These are phyloP conservation scores for Diplodia mutila DNA, from an alignment of 2,329 filamentous ascomycete species.

Conservation along the genomic window DNA sequence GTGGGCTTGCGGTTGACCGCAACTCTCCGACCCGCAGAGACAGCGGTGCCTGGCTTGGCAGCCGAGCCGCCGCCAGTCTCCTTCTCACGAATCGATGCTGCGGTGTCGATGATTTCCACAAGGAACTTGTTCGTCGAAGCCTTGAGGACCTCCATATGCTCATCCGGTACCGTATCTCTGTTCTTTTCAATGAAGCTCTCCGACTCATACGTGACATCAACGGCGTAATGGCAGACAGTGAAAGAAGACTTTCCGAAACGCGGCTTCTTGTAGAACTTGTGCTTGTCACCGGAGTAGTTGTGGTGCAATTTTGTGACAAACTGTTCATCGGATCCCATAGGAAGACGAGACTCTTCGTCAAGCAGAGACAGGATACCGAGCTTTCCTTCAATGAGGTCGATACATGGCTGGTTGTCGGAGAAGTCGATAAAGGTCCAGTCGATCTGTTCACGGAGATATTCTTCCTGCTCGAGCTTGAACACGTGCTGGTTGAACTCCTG, in stretches of 20 bases:
- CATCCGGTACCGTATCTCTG: constrained; percentile 95
- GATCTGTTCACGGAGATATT: constrained; percentile 94
- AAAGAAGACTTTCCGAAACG: constrained; percentile 97
- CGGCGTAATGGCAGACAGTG: constrained; percentile 96
- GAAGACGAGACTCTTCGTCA: constrained; percentile 93
- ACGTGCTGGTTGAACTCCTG: constrained; percentile 99
- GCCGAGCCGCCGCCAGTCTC: constrained; percentile 66
- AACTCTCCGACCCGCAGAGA: constrained; percentile 76
- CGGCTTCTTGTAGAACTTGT: constrained; percentile 98
- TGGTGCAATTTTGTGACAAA: constrained; percentile 96
- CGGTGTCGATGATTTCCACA: constrained; percentile 80
- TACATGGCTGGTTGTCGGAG: constrained; percentile 98
- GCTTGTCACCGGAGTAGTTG: constrained; percentile 87
- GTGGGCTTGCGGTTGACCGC: constrained; percentile 96
- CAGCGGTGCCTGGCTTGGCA: constrained; percentile 69
- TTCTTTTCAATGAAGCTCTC: constrained; percentile 99
- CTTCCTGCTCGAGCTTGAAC: constrained; percentile 98
- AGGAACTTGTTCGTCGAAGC: constrained; percentile 86
- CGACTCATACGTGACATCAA: constrained; percentile 98
- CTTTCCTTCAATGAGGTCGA: constrained; percentile 96
- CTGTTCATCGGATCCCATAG: constrained; percentile 96
- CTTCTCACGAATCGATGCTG: constrained; percentile 86
- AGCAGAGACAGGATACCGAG: constrained; percentile 89
- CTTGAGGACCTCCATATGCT: constrained; percentile 92
- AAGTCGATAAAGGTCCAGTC: constrained; percentile 99